Conservation (phyloP, 305 asterid genomes). For the Rubia balearica region DNA sequence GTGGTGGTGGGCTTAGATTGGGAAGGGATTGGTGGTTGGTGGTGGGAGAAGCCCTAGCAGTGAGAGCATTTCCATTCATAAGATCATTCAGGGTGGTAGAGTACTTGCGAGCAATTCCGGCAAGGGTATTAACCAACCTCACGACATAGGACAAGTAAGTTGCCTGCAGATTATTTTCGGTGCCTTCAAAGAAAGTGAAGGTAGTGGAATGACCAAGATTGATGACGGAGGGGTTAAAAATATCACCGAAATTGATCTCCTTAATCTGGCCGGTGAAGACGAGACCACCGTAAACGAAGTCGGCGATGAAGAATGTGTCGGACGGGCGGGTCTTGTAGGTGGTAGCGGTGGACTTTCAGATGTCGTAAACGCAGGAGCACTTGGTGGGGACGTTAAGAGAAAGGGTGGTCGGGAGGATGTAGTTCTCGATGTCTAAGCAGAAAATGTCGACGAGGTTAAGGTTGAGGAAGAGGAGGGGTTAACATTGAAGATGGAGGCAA, state of each 20-base stretch:
- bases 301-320: conserved; percentile 62
- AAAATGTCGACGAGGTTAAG: conserved; percentile 73
- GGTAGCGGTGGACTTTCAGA: conserved; percentile 59
- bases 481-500: conserved; percentile 68
- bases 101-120: conserved; percentile 62
- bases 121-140: conserved; percentile 50
- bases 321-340: conserved; percentile 74
- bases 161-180: conserved; percentile 75
- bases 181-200: conserved; percentile 78
- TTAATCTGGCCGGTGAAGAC: conserved; percentile 80
- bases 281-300: conserved; percentile 58
- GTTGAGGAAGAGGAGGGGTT: conserved; percentile 81
- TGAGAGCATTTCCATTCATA: conserved; percentile 76
- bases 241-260: conserved; percentile 60
- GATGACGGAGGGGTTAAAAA: conserved; percentile 61
- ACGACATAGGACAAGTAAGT: conserved; percentile 86
- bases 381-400: conserved; percentile 64
- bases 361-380: conserved; percentile 84
- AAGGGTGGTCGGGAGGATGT: conserved; percentile 78
- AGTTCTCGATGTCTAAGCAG: conserved; percentile 78
- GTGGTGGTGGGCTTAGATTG: no score
- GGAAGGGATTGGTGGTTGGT: no score
- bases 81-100: conserved; percentile 74
- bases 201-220: conserved; percentile 60
- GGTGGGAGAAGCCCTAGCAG: no score